Evolutionary conservation across 2,329 filamentous ascomycete genomes (phyloP).

Genomic region (Neofusicoccum kwambonambiense): DNA sequence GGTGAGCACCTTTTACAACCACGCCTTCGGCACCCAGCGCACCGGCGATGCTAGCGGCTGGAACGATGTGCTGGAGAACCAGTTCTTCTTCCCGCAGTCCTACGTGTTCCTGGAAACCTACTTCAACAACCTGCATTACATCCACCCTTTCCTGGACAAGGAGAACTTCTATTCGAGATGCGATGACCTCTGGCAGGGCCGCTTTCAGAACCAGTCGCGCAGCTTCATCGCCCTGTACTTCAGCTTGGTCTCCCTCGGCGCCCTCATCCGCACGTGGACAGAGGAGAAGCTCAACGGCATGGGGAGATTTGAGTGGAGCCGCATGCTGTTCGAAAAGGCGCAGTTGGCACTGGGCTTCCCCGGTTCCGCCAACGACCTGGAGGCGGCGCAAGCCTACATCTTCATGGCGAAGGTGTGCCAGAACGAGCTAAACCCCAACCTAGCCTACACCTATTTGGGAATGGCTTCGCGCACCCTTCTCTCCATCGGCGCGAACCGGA

Average conservation of each 20-base stretch:
- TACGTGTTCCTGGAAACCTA: constrained; percentile 48
- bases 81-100: constrained; percentile 46
- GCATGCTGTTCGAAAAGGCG: constrained; percentile 47
- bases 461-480: constrained; percentile 49
- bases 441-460: constrained; percentile 51
- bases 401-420: constrained; percentile 52
- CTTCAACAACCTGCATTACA: constrained; percentile 50
- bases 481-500: constrained; percentile 50
- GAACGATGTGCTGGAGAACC: constrained; percentile 22
- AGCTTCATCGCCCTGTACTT: constrained; percentile 51
- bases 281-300: constrained; percentile 45
- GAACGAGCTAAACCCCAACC: constrained; percentile 50
- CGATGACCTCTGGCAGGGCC: constrained; percentile 45
- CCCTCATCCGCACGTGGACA: constrained; percentile 46
- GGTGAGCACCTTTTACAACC: constrained; percentile 48
- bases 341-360: constrained; percentile 39
- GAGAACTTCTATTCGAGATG: constrained; percentile 44
- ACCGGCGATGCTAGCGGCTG: constrained; percentile 4
- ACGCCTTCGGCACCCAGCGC: constrained; percentile 38
- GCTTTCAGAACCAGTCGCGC: constrained; percentile 29
- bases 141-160: constrained; percentile 51
- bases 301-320: constrained; percentile 48
- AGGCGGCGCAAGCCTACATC: constrained; percentile 50
- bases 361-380: constrained; percentile 47
- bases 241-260: constrained; percentile 48